A percentile compares a stretch with the other conserved stretches of the same genome.
Evolutionary conservation across 2,329 filamentous ascomycete genomes (phyloP).

Genomic region (Intubia oerlemansii): DNA sequence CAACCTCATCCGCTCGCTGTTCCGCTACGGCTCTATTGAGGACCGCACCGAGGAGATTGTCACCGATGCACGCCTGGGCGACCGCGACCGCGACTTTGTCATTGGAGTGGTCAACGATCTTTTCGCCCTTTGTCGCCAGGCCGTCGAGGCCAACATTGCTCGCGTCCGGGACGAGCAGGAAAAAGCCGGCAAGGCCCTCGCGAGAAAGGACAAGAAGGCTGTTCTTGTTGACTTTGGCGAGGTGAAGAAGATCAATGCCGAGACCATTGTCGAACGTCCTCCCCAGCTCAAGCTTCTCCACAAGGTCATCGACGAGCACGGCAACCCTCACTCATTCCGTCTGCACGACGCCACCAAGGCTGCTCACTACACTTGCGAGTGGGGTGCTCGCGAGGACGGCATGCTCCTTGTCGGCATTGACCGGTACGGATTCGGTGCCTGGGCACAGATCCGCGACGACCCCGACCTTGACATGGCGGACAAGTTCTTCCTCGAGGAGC

Average conservation of each 20-base stretch:
- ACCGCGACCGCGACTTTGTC: slow-evolving; percentile 65
- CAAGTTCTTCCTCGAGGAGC: slow-evolving; percentile 92
- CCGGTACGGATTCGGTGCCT: slow-evolving; percentile 85
- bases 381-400: slow-evolving; percentile 84
- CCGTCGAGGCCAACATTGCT: slow-evolving; percentile 45
- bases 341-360: slow-evolving; percentile 82
- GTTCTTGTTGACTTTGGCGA: slow-evolving; percentile 88
- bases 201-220: slow-evolving; percentile 95
- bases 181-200: slow-evolving; percentile 57
- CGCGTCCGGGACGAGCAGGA: slow-evolving; percentile 65
- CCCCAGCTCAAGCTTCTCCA: slow-evolving; percentile 71
- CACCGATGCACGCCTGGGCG: slow-evolving; percentile 63
- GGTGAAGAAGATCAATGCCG: slow-evolving; percentile 86
- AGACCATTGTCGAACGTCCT: slow-evolving; percentile 82
- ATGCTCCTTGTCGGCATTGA: slow-evolving; percentile 94
- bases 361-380: slow-evolving; percentile 75
- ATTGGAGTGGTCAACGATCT: slow-evolving; percentile 58
- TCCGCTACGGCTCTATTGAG: slow-evolving; percentile 77
- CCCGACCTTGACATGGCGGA: slow-evolving; percentile 64
- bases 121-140: slow-evolving; percentile 32
- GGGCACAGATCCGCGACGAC: slow-evolving; percentile 87
- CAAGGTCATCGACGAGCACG: slow-evolving; percentile 41
- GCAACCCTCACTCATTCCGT: slow-evolving; percentile 63
- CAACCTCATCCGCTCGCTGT: slow-evolving; percentile 74
- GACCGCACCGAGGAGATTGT: slow-evolving; percentile 77